Conservation (phyloP, 768 basidiomycete species). For the Mycena galericulata region DNA sequence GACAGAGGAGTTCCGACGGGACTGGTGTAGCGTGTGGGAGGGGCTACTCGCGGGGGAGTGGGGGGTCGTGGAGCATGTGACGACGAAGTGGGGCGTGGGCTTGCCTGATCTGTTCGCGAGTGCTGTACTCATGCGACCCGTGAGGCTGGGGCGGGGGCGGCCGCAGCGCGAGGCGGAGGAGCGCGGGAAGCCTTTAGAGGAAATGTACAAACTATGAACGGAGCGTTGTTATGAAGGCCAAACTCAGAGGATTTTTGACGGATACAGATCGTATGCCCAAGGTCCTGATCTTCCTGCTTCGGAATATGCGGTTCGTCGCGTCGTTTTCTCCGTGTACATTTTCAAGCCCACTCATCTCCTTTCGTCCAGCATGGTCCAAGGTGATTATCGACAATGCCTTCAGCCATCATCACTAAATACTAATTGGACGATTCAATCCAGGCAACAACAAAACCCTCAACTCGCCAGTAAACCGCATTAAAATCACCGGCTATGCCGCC, state of each 20-base stretch:
- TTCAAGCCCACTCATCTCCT: neutral
- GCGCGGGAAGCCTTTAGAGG: slow-evolving; percentile 35
- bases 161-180: slow-evolving; percentile 41
- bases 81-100: slow-evolving; percentile 75
- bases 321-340: neutral
- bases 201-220: slow-evolving; percentile 75
- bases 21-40: slow-evolving; percentile 87
- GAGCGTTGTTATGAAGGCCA: slow-evolving; percentile 76
- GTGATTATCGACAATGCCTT: slow-evolving; percentile 37
- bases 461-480: slow-evolving; percentile 91
- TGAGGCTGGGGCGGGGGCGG: slow-evolving; percentile 55
- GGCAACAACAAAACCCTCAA: slow-evolving; percentile 87
- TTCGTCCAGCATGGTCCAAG: slow-evolving; percentile 59
- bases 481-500: slow-evolving; percentile 89
- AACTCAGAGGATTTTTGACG: slow-evolving; percentile 70
- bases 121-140: slow-evolving; percentile 76
- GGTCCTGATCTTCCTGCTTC: slow-evolving; percentile 77
- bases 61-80: slow-evolving; percentile 60
- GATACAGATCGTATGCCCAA: slow-evolving; percentile 88
- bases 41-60: slow-evolving; percentile 70
- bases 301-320: slow-evolving; percentile 73
- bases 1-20: slow-evolving; percentile 71
- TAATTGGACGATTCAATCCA: slow-evolving; percentile 41
- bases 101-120: slow-evolving; percentile 80
- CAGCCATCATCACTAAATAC: slow-evolving; percentile 37